Conservation (phyloP, 306 rosid genomes). For the Citrullus mucosospermus region DNA sequence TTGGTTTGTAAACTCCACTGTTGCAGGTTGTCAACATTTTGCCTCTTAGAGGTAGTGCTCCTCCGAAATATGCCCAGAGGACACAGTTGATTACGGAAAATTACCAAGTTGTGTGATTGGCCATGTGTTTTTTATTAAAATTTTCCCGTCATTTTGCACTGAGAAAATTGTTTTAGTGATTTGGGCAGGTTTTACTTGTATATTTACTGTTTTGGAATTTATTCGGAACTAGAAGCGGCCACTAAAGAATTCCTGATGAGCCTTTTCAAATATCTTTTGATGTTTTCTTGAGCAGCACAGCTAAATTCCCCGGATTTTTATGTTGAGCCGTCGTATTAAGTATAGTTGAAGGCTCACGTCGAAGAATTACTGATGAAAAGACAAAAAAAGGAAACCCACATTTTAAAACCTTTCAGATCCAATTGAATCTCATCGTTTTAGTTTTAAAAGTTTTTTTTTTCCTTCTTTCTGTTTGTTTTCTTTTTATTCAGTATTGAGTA, state of each 20-base stretch:
- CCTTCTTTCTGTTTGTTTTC: too few species aligned
- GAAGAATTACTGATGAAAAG: not conserved
- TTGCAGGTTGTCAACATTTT: conserved; percentile 50
- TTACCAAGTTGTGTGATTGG: conserved; percentile 61
- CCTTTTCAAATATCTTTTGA: not conserved
- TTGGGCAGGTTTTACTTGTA: not conserved
- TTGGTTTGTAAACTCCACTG: too few species aligned
- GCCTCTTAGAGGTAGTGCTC: conserved; percentile 60
- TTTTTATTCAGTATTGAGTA: not conserved
- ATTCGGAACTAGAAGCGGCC: not conserved
- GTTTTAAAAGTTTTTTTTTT: not conserved
- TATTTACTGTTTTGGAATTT: not conserved
- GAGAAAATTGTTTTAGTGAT: not conserved
- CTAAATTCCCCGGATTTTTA: not conserved
- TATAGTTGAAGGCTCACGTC: not conserved
- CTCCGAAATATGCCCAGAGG: conserved; percentile 77
- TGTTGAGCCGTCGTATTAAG: not conserved
- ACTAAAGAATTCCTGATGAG: too few species aligned
- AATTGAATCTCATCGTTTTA: not conserved
- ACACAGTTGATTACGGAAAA: conserved; percentile 77
- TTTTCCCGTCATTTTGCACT: not conserved
- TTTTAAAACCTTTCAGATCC: not conserved
- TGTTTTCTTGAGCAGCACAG: not conserved
- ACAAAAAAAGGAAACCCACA: not conserved
- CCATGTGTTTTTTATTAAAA: not conserved